Conservation (phyloP, 371 early-diverging fungal species). For the Apophysomyces trapeziformis region DNA sequence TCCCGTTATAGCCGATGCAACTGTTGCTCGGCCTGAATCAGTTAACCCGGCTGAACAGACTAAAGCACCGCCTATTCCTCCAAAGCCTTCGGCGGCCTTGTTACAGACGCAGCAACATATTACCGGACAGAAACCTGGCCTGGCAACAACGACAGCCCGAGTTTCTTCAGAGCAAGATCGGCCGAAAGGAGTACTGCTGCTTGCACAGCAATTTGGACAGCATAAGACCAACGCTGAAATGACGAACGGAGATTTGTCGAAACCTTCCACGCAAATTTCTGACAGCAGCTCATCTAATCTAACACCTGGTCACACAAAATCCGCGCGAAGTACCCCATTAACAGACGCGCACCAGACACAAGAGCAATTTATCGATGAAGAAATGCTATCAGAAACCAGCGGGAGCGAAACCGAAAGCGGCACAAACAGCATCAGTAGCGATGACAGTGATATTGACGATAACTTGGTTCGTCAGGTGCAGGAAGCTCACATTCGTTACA, state of each 20-base stretch:
- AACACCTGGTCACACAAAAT: neutral
- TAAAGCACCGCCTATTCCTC: conserved; percentile 25
- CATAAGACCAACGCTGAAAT: conserved; percentile 4
- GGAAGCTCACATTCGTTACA: conserved; percentile 14
- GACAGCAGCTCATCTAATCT: neutral
- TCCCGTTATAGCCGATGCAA: neutral
- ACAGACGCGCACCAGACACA: neutral
- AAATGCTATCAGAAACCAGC: conserved; percentile 12
- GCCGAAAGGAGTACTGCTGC: conserved; percentile 17
- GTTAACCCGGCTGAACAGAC: neutral
- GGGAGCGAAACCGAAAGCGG: neutral
- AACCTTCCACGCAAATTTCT: neutral
- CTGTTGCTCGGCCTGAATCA: neutral
- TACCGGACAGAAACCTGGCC: neutral
- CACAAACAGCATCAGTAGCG: conserved; percentile 11
- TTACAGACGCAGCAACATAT: neutral
- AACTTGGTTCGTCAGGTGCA: conserved; percentile 7
- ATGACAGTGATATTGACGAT: conserved; percentile 15
- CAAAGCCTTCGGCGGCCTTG: conserved; percentile 15
- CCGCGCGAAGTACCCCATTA: neutral
- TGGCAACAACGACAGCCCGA: neutral
- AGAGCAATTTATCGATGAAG: conserved; percentile 29
- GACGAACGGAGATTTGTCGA: conserved; percentile 2
- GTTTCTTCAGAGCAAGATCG: neutral
- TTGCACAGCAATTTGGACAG: conserved; percentile 24